Evolutionary conservation across 371 early-diverging fungal genomes (phyloP).

Genomic region (Apophysomyces trapeziformis): DNA sequence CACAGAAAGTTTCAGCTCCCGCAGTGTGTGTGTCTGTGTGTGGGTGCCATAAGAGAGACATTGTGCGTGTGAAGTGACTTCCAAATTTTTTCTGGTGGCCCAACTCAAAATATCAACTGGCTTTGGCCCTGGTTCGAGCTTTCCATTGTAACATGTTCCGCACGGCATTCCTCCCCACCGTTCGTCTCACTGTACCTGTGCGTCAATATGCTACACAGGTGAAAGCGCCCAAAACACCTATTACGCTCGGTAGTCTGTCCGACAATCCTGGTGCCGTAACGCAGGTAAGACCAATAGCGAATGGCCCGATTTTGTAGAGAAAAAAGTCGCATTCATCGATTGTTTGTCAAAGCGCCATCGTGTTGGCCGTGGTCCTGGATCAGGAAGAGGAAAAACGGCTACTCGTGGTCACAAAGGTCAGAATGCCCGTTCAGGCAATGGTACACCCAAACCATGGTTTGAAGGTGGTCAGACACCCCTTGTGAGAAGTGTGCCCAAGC

Average conservation of each 20-base stretch:
- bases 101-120: not conserved
- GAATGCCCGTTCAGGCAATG: constrained; percentile 82
- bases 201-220: constrained; percentile 34
- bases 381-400: constrained; percentile 88
- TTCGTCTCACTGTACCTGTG: constrained; percentile 4
- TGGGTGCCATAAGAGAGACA: too few species aligned
- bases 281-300: constrained; percentile 29
- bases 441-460: constrained; percentile 83
- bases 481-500: constrained; percentile 85
- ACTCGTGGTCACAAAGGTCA: constrained; percentile 96
- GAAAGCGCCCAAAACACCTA: constrained; percentile 36
- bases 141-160: constrained; percentile 25
- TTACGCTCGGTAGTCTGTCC: constrained; percentile 46
- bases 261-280: constrained; percentile 55
- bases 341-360: constrained; percentile 57
- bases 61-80: too few species aligned
- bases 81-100: too few species aligned
- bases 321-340: not conserved
- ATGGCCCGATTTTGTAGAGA: not conserved
- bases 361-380: constrained; percentile 86
- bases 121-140: not conserved
- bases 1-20: too few species aligned
- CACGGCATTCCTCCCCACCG: constrained; percentile 17
- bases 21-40: too few species aligned
- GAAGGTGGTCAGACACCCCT: constrained; percentile 96